Conservation (phyloP, 257 asterid genomes). For the Haberlea rhodopensis region DNA sequence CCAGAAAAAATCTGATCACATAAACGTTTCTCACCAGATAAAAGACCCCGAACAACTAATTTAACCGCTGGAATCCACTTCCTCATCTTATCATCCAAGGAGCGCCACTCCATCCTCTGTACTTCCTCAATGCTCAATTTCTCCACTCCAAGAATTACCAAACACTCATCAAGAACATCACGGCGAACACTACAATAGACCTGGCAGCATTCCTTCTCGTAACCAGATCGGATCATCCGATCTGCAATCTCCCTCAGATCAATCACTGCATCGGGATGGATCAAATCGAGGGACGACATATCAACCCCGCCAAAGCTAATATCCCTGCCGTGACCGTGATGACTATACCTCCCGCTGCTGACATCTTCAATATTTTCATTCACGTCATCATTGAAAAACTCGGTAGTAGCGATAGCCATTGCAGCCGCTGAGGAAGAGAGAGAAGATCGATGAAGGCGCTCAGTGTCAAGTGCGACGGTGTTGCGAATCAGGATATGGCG, state of each 20-base stretch:
- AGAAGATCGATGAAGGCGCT: constrained; percentile 68
- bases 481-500: constrained; percentile 57
- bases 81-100: constrained; percentile 86
- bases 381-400: constrained; percentile 37
- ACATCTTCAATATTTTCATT: constrained; percentile 45
- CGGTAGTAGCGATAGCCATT: constrained; percentile 64
- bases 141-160: constrained; percentile 77
- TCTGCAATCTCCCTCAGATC: constrained; percentile 80
- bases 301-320: constrained; percentile 72
- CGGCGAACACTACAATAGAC: constrained; percentile 78
- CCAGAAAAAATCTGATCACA: constrained; percentile 75
- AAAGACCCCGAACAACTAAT: constrained; percentile 61
- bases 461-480: constrained; percentile 61
- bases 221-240: constrained; percentile 84
- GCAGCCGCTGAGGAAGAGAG: constrained; percentile 53
- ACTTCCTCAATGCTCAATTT: constrained; percentile 95
- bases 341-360: constrained; percentile 65
- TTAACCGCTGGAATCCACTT: constrained; percentile 88
- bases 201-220: constrained; percentile 94
- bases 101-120: constrained; percentile 79
- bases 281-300: constrained; percentile 53
- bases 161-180: constrained; percentile 77
- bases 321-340: constrained; percentile 41
- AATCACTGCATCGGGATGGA: constrained; percentile 59
- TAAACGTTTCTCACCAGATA: constrained; percentile 64